A percentile compares a stretch with the other conserved stretches of the same genome.
phyloP scores from a whole-genome alignment of 352 stramenopile genomes.

The Pseudoperonospora humuli region DNA sequence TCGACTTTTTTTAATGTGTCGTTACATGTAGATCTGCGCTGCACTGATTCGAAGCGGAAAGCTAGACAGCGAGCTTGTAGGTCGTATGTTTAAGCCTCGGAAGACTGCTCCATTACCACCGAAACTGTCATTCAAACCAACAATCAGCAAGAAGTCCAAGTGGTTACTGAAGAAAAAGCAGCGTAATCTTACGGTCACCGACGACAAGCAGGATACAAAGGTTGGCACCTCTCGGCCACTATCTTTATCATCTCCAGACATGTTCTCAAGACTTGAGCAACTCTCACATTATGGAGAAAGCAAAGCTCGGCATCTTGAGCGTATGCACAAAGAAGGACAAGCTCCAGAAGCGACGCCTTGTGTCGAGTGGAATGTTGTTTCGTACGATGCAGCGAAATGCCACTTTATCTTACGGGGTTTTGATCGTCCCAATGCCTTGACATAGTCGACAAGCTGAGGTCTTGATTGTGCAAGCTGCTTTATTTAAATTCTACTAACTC shows the following conservation, averaged over 20 bases:
- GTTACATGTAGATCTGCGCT: no score
- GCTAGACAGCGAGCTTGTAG: constrained; percentile 17
- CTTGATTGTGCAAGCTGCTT: no score
- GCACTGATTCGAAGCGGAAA: constrained; percentile 37
- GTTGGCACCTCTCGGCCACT: background rate
- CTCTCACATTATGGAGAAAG: constrained; percentile 15
- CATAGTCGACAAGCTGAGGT: background rate
- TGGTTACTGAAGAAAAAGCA: constrained; percentile 25
- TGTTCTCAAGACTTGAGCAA: constrained; percentile 30
- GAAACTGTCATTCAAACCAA: constrained; percentile 29
- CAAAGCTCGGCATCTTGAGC: constrained; percentile 5
- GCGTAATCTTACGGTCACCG: constrained; percentile 2
- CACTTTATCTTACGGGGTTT: constrained; percentile 48
- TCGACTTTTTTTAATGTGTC: background rate
- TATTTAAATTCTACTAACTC: constrained; percentile 9
- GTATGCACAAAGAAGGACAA: constrained; percentile 3
- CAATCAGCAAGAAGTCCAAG: constrained; percentile 38
- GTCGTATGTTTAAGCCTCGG: constrained; percentile 19
- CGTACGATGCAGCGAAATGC: constrained; percentile 21
- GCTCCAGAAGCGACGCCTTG: background rate
- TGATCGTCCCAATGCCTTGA: constrained; percentile 18
- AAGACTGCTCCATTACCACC: constrained; percentile 16
- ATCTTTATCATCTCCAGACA: no score
- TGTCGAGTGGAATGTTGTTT: constrained; percentile 33
- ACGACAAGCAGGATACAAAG: background rate